Base-by-base conservation (phyloP, 1,284 basidiomycete species). In the Leccinum pachyderme region DNA sequence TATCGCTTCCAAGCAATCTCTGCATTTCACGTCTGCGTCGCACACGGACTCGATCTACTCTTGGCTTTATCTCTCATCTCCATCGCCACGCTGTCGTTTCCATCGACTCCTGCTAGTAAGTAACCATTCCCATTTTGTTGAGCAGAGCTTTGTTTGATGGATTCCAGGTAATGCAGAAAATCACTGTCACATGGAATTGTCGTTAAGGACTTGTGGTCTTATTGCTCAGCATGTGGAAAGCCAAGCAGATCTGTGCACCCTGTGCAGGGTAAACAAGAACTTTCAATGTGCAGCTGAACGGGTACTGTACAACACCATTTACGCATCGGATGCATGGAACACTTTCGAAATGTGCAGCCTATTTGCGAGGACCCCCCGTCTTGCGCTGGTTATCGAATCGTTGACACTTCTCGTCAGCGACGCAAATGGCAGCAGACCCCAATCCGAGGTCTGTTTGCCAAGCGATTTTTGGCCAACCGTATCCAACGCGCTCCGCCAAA, bases 281-380 rank as follows among this genome's bases (percentile, higher is more conserved):
- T 84, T 86, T 61, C 79, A 75, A 57, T 64, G 66, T 28, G 80
- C 76, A 43, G 82, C 82, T 8, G 83, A 87, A 63, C 76, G 73
- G 46, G 77, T 77, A 2, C 70, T 87, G 5, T 87, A 87, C 71
- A 83, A 80, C 59, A 82, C 80, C 1, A 69, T 87, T 18, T 73
- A 77, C 56, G 65, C 84, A 62, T 69, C 69, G 25, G 72, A 76
- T 53, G 59, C 73, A 32, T 59, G 61, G 54, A 64, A 71, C 31
- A 77, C 77, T 5, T 67, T 74, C 7, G 56, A 65, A 15, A 66
- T 84, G 13, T 84, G 81, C 64, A 60, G 65, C n/a, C 72, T 81
- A 18, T 73, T 87, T 50, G 67, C 75, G 4, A 61, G 57, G 18
- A 75, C 75, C 11, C 71, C 75, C 2, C 80, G 81, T 13, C 68